These are phyloP conservation scores for Phytophthora kernoviae DNA, from an alignment of 352 stramenopile species.

Conservation along the genomic window DNA sequence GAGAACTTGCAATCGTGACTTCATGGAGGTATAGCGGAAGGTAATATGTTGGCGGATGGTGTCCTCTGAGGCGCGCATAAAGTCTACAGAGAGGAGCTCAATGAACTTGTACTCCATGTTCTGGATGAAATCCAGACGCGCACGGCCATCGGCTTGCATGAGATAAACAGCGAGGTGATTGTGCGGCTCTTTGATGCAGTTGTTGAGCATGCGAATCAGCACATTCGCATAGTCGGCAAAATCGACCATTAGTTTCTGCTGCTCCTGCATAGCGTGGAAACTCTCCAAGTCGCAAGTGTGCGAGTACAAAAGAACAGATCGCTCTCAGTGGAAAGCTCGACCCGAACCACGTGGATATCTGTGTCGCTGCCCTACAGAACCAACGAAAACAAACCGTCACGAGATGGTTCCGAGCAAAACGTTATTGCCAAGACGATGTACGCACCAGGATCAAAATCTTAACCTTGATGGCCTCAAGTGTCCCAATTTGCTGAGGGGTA, in stretches of 20 bases:
- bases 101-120: slow-evolving; percentile 98
- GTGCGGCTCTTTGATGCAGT: slow-evolving; percentile 95
- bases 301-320: slow-evolving; percentile 95
- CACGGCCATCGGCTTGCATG: slow-evolving; percentile 91
- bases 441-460: slow-evolving; percentile 92
- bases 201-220: slow-evolving; percentile 95
- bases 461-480: slow-evolving; percentile 94
- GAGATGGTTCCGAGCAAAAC: background rate
- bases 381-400: slow-evolving; percentile 2
- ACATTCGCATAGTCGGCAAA: slow-evolving; percentile 95
- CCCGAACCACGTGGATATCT: slow-evolving; percentile 81
- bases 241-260: slow-evolving; percentile 96
- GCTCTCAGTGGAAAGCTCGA: slow-evolving; percentile 92
- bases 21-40: slow-evolving; percentile 95
- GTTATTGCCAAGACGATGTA: background rate
- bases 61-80: slow-evolving; percentile 89
- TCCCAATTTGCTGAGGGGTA: slow-evolving; percentile 89
- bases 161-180: slow-evolving; percentile 94
- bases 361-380: slow-evolving; percentile 81
- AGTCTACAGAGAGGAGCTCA: slow-evolving; percentile 92
- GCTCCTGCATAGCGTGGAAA: slow-evolving; percentile 92
- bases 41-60: slow-evolving; percentile 93
- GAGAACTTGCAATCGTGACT: slow-evolving; percentile 90
- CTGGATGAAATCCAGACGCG: slow-evolving; percentile 94
- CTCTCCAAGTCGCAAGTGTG: slow-evolving; percentile 88